phyloP scores from a whole-genome alignment of 169 alveolate species.

The Prorocentrum cordatum region DNA sequence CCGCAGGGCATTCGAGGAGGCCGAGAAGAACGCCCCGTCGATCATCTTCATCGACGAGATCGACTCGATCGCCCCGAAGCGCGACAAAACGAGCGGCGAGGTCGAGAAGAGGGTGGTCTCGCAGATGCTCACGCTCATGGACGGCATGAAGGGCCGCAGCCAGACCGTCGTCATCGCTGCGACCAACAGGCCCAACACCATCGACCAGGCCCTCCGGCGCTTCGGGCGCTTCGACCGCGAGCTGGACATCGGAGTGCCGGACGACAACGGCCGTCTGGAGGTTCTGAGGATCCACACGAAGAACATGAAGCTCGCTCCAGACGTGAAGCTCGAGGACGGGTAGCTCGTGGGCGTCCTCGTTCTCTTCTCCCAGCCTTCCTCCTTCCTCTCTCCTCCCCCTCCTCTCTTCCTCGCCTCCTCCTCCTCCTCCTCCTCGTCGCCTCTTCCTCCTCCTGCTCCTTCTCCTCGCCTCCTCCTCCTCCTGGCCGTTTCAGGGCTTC shows the following conservation, averaged over 20 bases:
- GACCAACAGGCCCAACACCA: conserved; percentile 97
- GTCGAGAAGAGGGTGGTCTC: conserved; percentile 99
- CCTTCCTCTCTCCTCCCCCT: no score
- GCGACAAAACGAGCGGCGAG: conserved; percentile 99
- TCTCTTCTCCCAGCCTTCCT: no score
- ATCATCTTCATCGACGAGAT: conserved; percentile 99
- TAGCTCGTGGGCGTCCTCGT: no score
- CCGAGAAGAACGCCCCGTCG: conserved; percentile 99
- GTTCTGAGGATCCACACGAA: conserved; percentile 96
- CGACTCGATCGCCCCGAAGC: conserved; percentile 99
- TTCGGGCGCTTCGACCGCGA: conserved; percentile 95
- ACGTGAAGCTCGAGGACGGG: conserved; percentile 95
- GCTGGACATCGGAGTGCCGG: conserved; percentile 99
- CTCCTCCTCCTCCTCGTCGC: no score
- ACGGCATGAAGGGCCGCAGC: conserved; percentile 99
- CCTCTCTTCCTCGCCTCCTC: no score
- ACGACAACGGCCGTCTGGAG: conserved; percentile 98
- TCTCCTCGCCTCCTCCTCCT: no score
- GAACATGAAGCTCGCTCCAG: conserved; percentile 97
- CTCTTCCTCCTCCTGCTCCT: no score
- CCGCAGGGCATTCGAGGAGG: conserved; percentile 94
- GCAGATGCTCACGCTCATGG: conserved; percentile 98
- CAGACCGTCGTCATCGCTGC: conserved; percentile 95
- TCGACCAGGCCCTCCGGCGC: conserved; percentile 98
- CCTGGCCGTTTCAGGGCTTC: no score